phyloP scores from a whole-genome alignment of 139 green algal genomes.

The Chlorokybus atmophyticus region DNA sequence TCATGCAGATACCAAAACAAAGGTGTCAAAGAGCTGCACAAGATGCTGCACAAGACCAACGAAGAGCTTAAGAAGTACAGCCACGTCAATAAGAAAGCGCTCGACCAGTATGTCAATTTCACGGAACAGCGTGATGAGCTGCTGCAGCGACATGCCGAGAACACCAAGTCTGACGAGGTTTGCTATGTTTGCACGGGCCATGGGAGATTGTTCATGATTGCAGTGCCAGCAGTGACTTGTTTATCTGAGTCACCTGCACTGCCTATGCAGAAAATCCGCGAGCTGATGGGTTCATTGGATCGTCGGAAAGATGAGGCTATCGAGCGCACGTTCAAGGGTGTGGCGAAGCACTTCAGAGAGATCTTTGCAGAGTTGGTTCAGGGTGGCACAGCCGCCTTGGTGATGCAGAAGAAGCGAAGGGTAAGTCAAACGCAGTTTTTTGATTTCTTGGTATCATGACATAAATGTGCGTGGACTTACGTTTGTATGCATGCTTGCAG shows the following conservation, averaged over 20 bases:
- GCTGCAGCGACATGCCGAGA: conserved; percentile 36
- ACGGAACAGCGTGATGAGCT: conserved; percentile 76
- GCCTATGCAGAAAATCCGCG: conserved; percentile 65
- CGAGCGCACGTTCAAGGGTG: conserved; percentile 91
- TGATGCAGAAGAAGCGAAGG: conserved; percentile 59
- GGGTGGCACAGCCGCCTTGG: conserved; percentile 52
- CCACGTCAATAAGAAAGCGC: conserved; percentile 88
- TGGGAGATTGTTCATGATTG: too few species aligned
- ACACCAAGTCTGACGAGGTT: conserved; percentile 28
- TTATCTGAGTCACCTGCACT: too few species aligned
- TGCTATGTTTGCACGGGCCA: too few species aligned
- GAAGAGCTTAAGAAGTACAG: conserved; percentile 50
- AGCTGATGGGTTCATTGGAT: conserved; percentile 79
- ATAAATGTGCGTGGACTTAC: too few species aligned
- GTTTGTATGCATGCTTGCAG: too few species aligned
- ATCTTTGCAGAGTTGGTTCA: conserved; percentile 87
- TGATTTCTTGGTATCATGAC: too few species aligned
- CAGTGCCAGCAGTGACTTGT: too few species aligned
- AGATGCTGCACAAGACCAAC: conserved; percentile 41
- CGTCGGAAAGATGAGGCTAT: conserved; percentile 92
- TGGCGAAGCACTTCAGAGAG: conserved; percentile 86
- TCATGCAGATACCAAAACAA: conserved; percentile 47
- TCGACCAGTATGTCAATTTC: conserved; percentile 93
- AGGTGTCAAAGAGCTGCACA: conserved; percentile 48
- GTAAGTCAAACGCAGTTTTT: conserved; percentile 7